Percentiles rank a stretch among this genome's conserved stretches.
phyloP scores from a whole-genome alignment of 805 yeast genomes.

The Sugiyamaella qingdaonensis region DNA sequence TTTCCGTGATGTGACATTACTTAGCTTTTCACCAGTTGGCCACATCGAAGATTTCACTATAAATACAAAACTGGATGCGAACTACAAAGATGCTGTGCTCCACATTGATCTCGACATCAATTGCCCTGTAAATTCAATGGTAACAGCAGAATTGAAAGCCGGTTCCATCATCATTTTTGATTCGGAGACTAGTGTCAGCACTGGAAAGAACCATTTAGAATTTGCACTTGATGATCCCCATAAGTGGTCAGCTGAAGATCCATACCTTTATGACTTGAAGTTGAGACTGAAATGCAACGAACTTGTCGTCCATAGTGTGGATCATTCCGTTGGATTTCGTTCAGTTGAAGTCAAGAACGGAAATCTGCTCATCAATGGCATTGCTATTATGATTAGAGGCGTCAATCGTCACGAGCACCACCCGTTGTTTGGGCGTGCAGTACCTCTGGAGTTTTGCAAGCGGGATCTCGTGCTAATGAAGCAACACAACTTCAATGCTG shows the following conservation, averaged over 20 bases:
- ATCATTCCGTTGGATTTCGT: conserved; percentile 32
- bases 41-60: conserved; percentile 30
- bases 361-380: conserved; percentile 31
- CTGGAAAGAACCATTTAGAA: not conserved
- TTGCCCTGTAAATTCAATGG: not conserved
- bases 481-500: conserved; percentile 33
- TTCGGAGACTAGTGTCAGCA: not conserved
- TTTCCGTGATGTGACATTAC: conserved; percentile 35
- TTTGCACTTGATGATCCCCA: conserved; percentile 21
- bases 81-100: conserved; percentile 9
- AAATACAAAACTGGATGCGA: conserved; percentile 8
- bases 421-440: conserved; percentile 34
- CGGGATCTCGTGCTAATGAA: conserved; percentile 34
- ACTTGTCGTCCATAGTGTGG: conserved; percentile 16
- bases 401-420: conserved; percentile 38
- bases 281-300: conserved; percentile 16
- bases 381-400: conserved; percentile 30
- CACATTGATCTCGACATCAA: conserved; percentile 7
- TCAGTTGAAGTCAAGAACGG: conserved; percentile 30
- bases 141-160: not conserved
- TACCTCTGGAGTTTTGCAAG: conserved; percentile 31
- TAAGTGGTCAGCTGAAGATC: conserved; percentile 37
- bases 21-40: conserved; percentile 26
- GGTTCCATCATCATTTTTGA: not conserved
- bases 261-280: conserved; percentile 28